Evolutionary conservation across 305 asterid genomes (phyloP).

Genomic region (Striga hermonthica): DNA sequence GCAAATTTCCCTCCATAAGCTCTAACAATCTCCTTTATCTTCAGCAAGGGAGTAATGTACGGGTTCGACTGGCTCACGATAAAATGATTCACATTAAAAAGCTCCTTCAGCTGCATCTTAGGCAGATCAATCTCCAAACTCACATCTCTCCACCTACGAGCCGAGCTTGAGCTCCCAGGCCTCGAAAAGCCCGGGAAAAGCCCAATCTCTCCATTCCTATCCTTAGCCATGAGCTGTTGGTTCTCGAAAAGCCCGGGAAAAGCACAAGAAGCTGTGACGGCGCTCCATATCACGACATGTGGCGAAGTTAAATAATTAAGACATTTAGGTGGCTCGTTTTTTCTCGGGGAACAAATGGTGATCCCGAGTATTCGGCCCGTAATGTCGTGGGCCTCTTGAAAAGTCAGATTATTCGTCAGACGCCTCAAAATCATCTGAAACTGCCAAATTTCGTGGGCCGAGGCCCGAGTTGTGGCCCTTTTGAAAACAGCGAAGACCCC

Average conservation of each 20-base stretch:
- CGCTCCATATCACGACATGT: slow-evolving; percentile 97
- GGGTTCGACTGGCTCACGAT: slow-evolving; percentile 98
- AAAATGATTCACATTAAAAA: slow-evolving; percentile 90
- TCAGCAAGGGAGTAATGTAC: slow-evolving; percentile 77
- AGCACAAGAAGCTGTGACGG: slow-evolving; percentile 95
- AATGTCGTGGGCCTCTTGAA: slow-evolving; percentile 94
- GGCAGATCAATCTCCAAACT: slow-evolving; percentile 97
- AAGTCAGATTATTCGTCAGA: slow-evolving; percentile 82
- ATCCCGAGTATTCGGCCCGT: slow-evolving; percentile 85
- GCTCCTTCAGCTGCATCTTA: slow-evolving; percentile 95
- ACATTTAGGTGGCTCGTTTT: slow-evolving; percentile 98
- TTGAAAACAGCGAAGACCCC: slow-evolving; percentile 64
- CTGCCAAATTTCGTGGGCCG: slow-evolving; percentile 84
- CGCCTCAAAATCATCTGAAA: slow-evolving; percentile 71
- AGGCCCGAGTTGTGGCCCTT: slow-evolving; percentile 78
- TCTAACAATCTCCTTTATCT: slow-evolving; percentile 78
- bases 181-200: slow-evolving; percentile 87
- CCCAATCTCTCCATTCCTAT: slow-evolving; percentile 81
- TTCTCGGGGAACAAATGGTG: slow-evolving; percentile 92
- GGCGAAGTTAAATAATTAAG: slow-evolving; percentile 95
- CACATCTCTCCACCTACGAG: slow-evolving; percentile 97
- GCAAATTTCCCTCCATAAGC: slow-evolving; percentile 94
- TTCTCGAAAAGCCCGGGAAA: slow-evolving; percentile 96
- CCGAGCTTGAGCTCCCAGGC: slow-evolving; percentile 49
- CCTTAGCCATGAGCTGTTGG: slow-evolving; percentile 97